Evolutionary conservation across 164 flowering plant genomes (phyloP), one percentile per base, ranked within the genome.

Genomic region (Tetrastigma voinierianum): DNA sequence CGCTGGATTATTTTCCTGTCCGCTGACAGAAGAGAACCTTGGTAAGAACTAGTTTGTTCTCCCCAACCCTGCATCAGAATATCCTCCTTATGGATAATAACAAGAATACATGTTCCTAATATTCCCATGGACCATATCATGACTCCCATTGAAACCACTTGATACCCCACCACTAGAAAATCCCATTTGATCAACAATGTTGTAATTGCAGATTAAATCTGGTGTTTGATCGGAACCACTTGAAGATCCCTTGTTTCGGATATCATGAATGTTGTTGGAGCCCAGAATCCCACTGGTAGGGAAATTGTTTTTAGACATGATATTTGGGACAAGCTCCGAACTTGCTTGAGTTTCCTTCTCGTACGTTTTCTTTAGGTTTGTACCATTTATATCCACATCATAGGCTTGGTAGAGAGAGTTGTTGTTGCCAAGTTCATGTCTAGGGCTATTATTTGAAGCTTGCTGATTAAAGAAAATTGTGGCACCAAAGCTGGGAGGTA

Each of bases 331-430:
- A 46, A 10, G 7, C 18, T 51, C 13, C 17, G 61, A 18, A 3
- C 62, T 25, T 48, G 56, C 46, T 53, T 52, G 54, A 57, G 43
- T 23, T 13, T 51, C 58, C 43, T 14, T 48, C 4, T 0, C 51
- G 43, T 23, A 62, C 19, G 32, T 48, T 46, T 24, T 48, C 61
- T 24, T 24, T 62, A 57, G 4, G 21, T 46, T 60, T 20, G 45
- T 56, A 9, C 67, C 57, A 62, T 9, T 56, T 12, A 25, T 24
- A 0, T 25, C 19, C 9, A 67, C 62, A 8, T 14, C 56, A 45
- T 57, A 47, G 3, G 47, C 46, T 21, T 57, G 62, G 51, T 32
- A 15, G 16, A 46, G 54, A 57, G 61, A n/a, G 47, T 46, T 57
- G 6, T 17, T 12, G 23, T 47, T 66, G n/a, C 69, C 46, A 14